Conservation (phyloP, 495 filamentous ascomycete genomes). For the Podospora pseudopauciseta region DNA sequence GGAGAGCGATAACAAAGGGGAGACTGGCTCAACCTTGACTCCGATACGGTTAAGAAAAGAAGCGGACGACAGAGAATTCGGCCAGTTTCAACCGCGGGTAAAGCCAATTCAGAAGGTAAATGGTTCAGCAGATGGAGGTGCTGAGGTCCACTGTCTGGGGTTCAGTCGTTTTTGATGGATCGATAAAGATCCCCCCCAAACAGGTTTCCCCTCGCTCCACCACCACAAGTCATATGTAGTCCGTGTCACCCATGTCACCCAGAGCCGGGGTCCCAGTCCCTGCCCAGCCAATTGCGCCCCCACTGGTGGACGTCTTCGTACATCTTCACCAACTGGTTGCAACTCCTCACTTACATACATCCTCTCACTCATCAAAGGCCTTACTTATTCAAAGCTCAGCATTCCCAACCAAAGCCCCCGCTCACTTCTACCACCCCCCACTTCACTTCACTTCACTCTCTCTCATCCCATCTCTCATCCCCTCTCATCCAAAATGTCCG, state of each 20-base stretch:
- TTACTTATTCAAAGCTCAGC: background rate
- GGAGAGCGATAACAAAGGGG: background rate
- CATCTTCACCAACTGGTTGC: background rate
- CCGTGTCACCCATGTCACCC: background rate
- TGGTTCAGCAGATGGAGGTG: background rate
- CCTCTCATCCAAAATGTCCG: constrained; percentile 33
- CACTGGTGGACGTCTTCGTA: background rate
- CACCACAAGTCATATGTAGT: background rate
- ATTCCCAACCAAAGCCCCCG: background rate
- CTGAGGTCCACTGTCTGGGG: background rate
- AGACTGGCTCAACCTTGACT: background rate
- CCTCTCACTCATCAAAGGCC: background rate
- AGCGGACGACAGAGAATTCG: background rate
- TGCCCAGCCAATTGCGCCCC: background rate
- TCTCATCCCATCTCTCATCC: background rate
- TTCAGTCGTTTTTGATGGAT: constrained; percentile 4
- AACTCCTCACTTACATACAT: background rate
- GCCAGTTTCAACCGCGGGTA: background rate
- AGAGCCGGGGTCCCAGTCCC: background rate
- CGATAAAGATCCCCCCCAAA: background rate
- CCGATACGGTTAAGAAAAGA: background rate
- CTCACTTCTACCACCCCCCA: background rate
- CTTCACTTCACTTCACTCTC: background rate
- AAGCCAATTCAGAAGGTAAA: background rate
- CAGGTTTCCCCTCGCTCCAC: background rate